Conservation (phyloP, 2,329 filamentous ascomycete genomes). For the Cadophora sp. region DNA sequence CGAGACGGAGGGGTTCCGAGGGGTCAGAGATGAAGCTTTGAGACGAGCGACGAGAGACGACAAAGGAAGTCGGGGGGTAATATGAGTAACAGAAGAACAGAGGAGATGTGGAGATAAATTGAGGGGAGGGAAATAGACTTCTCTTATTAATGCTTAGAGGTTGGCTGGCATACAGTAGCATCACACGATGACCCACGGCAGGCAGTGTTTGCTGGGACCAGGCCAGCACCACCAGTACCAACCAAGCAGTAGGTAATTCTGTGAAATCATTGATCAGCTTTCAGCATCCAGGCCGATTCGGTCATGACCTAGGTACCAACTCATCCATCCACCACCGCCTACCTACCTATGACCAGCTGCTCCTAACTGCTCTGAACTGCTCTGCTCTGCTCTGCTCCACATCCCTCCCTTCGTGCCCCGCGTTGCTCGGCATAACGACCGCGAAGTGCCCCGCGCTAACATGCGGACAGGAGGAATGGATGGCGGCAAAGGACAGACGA, state of each 20-base stretch:
- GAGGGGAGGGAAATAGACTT: conserved; percentile 29
- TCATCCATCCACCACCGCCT: neutral
- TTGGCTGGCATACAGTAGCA: neutral
- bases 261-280: conserved; percentile 4
- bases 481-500: conserved; percentile 20
- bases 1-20: conserved; percentile 34
- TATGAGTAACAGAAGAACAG: conserved; percentile 12
- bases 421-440: conserved; percentile 34
- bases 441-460: conserved; percentile 34
- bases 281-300: neutral
- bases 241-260: neutral
- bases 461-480: conserved; percentile 22
- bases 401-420: conserved; percentile 24
- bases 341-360: conserved; percentile 1
- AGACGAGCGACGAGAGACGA: neutral
- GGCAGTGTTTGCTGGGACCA: neutral
- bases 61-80: conserved; percentile 10
- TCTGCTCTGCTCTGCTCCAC: neutral
- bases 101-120: conserved; percentile 10
- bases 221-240: too few species aligned
- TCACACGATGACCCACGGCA: conserved; percentile 29
- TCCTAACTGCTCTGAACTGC: too few species aligned
- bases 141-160: conserved; percentile 27
- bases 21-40: conserved; percentile 22
- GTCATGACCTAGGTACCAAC: neutral